Base-by-base conservation (phyloP, 768 basidiomycete species). In the Boletellus emodensis region DNA sequence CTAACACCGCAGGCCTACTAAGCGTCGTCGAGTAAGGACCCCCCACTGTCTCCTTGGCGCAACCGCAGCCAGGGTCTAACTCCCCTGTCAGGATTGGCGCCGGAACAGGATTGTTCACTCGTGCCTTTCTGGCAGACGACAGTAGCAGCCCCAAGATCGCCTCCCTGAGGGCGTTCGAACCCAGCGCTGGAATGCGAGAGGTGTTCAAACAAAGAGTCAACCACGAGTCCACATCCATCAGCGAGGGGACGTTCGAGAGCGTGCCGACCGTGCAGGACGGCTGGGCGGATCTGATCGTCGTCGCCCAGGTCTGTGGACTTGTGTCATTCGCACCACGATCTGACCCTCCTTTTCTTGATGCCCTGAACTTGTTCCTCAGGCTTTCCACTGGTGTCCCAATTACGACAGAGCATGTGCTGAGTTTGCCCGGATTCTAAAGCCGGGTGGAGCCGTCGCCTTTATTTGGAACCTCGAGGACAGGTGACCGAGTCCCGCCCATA, bases 381-480 rank as follows among this genome's bases (percentile, higher is more conserved):
- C 94, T 14, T 96, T 85, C 67, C 94, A 97, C 71, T 97, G 94
- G 94, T 89, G 88, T 54, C 86, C 85, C 10, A 80, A 94, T 64
- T 86, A 83, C 62, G 78, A 82, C 40, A 74, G 72, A 46, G 91
- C 94, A 1, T 76, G 81, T 17, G 68, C 68, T 0, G 94, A 96
- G 63, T 89, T 95, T 58, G 77, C 82, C 8, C 81, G 91, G 30
- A 81, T 94, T 55, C 75, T 96, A 43, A 88, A 87, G 61, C 86
- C 89, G 0, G 69, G 70, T n/a, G 90, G 90, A 3, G 67, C 76
- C 1, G 76, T 87, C 15, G 84, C 77, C 6, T 75, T 90, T 49
- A 82, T 94, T 41, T 97, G 94, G 94, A 97, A 96, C 69, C 71
- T 94, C 28, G 94, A 96, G 66, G 85, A 92, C 67, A 74, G 86